These are phyloP conservation scores for Fusarium kyushuense DNA, from an alignment of 2,329 filamentous ascomycete genomes.

Conservation along the genomic window DNA sequence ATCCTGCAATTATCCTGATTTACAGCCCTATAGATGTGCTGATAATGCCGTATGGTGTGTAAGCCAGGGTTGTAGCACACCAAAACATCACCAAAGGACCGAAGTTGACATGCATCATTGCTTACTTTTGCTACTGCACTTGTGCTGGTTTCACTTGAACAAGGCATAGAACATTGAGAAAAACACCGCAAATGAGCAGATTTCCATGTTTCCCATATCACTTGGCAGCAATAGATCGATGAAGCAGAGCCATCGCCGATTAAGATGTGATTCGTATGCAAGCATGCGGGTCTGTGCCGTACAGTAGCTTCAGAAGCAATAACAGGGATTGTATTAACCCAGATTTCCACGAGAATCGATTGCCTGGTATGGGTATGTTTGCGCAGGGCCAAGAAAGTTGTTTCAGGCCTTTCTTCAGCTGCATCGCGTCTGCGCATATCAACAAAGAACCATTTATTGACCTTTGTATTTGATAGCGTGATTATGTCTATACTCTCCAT, in stretches of 20 bases:
- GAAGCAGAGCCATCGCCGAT: slow-evolving; percentile 37
- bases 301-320: slow-evolving; percentile 18
- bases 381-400: slow-evolving; percentile 4
- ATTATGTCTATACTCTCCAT: slow-evolving; percentile 13
- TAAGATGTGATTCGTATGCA: slow-evolving; percentile 22
- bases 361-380: not conserved
- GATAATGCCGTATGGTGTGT: slow-evolving; percentile 4
- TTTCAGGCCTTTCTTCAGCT: slow-evolving; percentile 35
- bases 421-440: slow-evolving; percentile 22
- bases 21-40: slow-evolving; percentile 41
- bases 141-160: slow-evolving; percentile 21
- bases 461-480: slow-evolving; percentile 15
- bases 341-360: slow-evolving; percentile 2
- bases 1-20: slow-evolving; percentile 15
- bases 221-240: slow-evolving; percentile 27
- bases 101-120: slow-evolving; percentile 24
- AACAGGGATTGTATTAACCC: slow-evolving; percentile 2
- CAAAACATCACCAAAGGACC: slow-evolving; percentile 14
- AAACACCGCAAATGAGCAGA: slow-evolving; percentile 30
- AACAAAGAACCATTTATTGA: slow-evolving; percentile 3
- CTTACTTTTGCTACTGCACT: not conserved
- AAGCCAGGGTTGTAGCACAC: slow-evolving; percentile 40
- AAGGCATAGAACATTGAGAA: not conserved
- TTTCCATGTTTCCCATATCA: slow-evolving; percentile 32
- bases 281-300: slow-evolving; percentile 20